These are phyloP conservation scores for Podaxis mareebaensis DNA, from an alignment of 768 basidiomycete species.

Conservation along the genomic window DNA sequence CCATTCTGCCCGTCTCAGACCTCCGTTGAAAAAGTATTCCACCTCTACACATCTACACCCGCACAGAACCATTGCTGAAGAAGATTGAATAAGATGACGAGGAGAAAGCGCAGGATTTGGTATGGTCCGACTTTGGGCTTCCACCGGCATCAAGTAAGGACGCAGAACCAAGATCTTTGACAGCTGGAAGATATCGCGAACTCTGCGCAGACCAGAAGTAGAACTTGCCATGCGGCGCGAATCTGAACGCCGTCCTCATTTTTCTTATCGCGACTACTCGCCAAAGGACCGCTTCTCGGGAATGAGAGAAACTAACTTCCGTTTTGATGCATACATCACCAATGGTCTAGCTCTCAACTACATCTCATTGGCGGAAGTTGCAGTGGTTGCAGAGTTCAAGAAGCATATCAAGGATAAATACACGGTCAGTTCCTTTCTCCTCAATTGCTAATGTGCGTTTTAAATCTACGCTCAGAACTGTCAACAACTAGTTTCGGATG, in stretches of 20 bases:
- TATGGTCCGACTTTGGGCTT: too few species aligned
- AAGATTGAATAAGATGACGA: too few species aligned
- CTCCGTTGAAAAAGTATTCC: too few species aligned
- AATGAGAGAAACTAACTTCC: not conserved
- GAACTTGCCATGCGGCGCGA: not conserved
- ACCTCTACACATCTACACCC: not conserved
- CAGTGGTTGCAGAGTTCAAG: not conserved
- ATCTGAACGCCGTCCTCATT: not conserved
- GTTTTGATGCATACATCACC: not conserved
- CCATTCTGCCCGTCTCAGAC: too few species aligned
- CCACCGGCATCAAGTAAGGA: not conserved
- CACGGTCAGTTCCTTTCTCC: not conserved
- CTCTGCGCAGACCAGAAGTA: not conserved
- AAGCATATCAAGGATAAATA: not conserved
- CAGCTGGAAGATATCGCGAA: not conserved
- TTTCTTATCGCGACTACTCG: not conserved
- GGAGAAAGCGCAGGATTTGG: too few species aligned
- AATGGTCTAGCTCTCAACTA: not conserved
- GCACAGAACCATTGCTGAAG: too few species aligned
- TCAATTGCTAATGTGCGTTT: not conserved
- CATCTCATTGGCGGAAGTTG: not conserved
- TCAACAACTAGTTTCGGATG: not conserved
- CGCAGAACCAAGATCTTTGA: not conserved
- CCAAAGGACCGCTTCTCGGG: not conserved
- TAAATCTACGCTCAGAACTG: not conserved